Base-by-base conservation (phyloP, 257 asterid genomes). In the Scutellaria barbata region DNA sequence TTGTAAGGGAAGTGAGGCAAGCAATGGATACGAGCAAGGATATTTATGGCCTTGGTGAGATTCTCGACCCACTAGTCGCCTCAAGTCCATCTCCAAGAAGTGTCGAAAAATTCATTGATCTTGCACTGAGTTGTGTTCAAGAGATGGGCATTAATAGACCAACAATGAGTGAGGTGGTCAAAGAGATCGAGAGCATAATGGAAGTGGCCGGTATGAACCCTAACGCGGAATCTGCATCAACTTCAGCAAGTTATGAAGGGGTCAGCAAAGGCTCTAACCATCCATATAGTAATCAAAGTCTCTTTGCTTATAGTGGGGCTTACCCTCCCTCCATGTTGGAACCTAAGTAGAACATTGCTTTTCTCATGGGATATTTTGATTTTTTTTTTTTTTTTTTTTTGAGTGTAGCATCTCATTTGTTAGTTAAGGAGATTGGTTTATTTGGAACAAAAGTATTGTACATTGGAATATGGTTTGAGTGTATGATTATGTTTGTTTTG, bases 151-250 rank as follows among this genome's bases (percentile, higher is more conserved):
- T 6, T 10, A 48, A 59, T 13, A 73, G 98, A 12, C 98, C 96
- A 11, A 7, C 84, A 37, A 92, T 92, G 98, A 81, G 88, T 12
- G 92, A 86, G 53, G 98, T 86, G 82, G 96, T 82, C 16, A 92
- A 88, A 66, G 96, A 84, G 80, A 84, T 92, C 1, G 98, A 92
- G 69, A 70, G 0, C 25, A 84, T 83, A 48, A 89, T 92, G 96
- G 91, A 82, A 70, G 14, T 81, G 58, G 83, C 73, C 1, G 96
- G 98, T 4, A 11, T 86, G 78, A 90, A 90, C 75, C 98, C 98
- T 5, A 78, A 89, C 62, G 76, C 81, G 5, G 96, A 90, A 50
- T 92, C 98, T 9, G 87, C 98, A 20, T 46, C 95, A 48, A 84
- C 90, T 52, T 88, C 98, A 40, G 90, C 85, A 39, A 90, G 77